Conservation (phyloP, 148 eudicot species). For the Simmondsia chinensis region DNA sequence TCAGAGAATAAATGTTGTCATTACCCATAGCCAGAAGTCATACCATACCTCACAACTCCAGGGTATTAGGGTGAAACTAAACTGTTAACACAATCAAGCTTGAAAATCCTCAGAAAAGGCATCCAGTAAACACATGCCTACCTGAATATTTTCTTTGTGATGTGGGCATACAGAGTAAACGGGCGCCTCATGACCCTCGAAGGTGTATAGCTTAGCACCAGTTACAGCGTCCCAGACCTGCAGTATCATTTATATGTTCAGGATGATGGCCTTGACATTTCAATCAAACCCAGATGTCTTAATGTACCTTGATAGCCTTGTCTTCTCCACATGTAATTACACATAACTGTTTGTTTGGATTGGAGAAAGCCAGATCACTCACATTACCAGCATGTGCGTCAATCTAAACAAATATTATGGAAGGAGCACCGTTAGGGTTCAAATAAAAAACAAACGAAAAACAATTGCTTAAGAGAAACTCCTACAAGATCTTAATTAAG, state of each 20-base stretch:
- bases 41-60: no score
- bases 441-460: no score
- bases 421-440: no score
- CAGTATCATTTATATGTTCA: conserved; percentile 11
- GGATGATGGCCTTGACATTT: background rate
- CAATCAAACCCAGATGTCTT: background rate
- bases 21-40: no score
- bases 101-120: background rate
- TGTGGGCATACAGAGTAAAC: conserved; percentile 65
- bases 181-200: conserved; percentile 64
- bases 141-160: conserved; percentile 49
- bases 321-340: conserved; percentile 71
- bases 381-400: conserved; percentile 63
- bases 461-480: background rate
- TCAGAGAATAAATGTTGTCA: no score
- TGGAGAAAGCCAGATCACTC: conserved; percentile 47
- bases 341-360: conserved; percentile 40
- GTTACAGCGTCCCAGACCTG: conserved; percentile 57
- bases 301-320: conserved; percentile 51
- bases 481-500: background rate
- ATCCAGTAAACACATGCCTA: conserved; percentile 5
- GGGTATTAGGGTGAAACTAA: no score
- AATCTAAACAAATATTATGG: conserved; percentile 24
- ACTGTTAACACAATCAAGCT: background rate
- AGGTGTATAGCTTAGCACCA: conserved; percentile 36